A percentile compares a stretch with the other conserved stretches of the same genome.
Evolutionary conservation across 78 protist species (phyloP).

Genomic region (Tieghemostelium lacteum): DNA sequence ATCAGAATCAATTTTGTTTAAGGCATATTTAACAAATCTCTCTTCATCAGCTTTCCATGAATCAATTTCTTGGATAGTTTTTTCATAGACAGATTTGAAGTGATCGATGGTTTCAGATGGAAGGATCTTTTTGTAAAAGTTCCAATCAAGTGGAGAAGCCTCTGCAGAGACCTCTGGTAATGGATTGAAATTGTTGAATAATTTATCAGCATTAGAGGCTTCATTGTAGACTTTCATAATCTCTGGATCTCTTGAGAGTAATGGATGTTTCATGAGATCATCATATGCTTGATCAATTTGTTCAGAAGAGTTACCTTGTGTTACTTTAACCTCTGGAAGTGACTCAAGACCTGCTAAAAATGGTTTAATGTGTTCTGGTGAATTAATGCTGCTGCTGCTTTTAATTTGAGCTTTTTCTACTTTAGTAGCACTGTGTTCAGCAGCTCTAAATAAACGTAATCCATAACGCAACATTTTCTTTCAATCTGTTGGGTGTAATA

Average conservation of each 20-base stretch:
- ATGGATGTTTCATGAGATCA: conserved; percentile 22
- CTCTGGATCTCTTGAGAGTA: conserved; percentile 5
- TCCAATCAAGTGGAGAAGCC: conserved; percentile 15
- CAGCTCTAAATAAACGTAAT: conserved; percentile 31
- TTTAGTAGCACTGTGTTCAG: not conserved
- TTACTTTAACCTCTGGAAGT: not conserved
- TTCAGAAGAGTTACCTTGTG: not conserved
- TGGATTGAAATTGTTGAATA: not conserved
- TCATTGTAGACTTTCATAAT: not conserved
- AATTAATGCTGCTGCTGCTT: not conserved
- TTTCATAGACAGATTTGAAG: not conserved
- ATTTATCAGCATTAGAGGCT: not conserved
- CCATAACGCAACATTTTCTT: conserved; percentile 30
- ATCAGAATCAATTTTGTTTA: conserved; percentile 6
- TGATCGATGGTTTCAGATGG: conserved; percentile 11
- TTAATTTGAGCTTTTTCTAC: not conserved
- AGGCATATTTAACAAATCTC: not conserved
- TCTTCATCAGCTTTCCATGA: conserved; percentile 41
- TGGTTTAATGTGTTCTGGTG: not conserved
- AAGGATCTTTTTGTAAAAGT: conserved; percentile 38
- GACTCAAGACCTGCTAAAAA: not conserved
- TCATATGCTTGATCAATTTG: not conserved
- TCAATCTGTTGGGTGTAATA: not conserved
- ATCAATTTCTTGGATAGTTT: not conserved
- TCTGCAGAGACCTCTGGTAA: not conserved